Base-by-base conservation (phyloP, 2,329 filamentous ascomycete genomes). In the Cytospora piceicola region DNA sequence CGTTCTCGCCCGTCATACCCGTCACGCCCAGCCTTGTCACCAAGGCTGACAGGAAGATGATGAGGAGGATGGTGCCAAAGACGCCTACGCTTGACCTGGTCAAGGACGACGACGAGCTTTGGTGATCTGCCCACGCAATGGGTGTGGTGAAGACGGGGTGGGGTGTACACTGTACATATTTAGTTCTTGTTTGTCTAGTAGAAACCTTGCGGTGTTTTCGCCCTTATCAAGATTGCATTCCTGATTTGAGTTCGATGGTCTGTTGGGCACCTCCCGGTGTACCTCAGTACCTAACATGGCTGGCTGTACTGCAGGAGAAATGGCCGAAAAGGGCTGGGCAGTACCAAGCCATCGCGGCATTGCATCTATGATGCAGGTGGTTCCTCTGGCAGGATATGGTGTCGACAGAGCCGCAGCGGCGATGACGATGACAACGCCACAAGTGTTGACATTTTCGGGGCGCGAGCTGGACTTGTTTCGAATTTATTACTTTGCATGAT, bases 1-100 rank as follows among this genome's bases (percentile, higher is more conserved):
- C 91, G 0, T 91, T 89, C 74, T 90, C 89, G 8, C 90, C 91
- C 1, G 81, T 91, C 57, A 84, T 93, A 59, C 91, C 91, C 1
- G 86, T 94, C 58, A 93, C 91, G 34, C 90, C 91, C n/a, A 87
- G 86, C 24, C 78, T 94, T 56, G 87, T 92, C 20, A 92, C 88
- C 29, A 87, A 83, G 75, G 85, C 86, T 68, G 90, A 94, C 73
- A 79, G 90, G 32, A 92, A 89, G 82, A 81, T 84, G 74, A 88
- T 87, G 82, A 86, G 82, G 80, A 87, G 83, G 74, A 77, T 88
- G 73, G 82, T 88, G 70, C 86, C 85, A 65, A 87, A 87, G 79
- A 88, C 85, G 59, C 88, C 87, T 4, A 85, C 86, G 0, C 70
- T 85, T 73, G 81, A 86, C 71, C 83, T 90, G 84, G 88, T 91